A percentile compares a stretch with the other conserved stretches of the same genome.
Evolutionary conservation across 257 asterid genomes (phyloP).

Genomic region (Solanum chilense): DNA sequence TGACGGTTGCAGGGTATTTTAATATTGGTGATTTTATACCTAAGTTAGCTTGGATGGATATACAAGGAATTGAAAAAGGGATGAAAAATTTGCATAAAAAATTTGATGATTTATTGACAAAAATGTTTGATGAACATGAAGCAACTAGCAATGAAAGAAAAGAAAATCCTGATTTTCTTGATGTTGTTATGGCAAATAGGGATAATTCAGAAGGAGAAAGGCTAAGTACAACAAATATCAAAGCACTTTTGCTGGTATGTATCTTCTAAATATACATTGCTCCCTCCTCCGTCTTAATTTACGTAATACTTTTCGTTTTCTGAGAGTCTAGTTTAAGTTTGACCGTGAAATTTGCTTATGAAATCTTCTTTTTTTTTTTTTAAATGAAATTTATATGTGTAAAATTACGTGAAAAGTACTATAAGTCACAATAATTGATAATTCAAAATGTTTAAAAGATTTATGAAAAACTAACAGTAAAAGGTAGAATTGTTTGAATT

Average conservation of each 20-base stretch:
- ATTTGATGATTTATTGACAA: conserved; percentile 27
- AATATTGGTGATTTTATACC: conserved; percentile 45
- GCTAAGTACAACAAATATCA: conserved; percentile 27
- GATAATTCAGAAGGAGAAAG: conserved; percentile 22
- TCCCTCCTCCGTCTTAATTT: too few relatives aligned
- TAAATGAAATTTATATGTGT: too few relatives aligned
- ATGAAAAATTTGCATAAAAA: conserved; percentile 36
- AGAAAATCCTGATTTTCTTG: conserved; percentile 35
- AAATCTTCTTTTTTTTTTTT: too few relatives aligned
- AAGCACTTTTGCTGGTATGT: conserved; percentile 35
- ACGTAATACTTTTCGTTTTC: too few relatives aligned
- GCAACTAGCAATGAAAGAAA: conserved; percentile 10
- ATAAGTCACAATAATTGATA: too few relatives aligned
- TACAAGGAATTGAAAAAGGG: conserved; percentile 33
- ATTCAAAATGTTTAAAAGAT: too few relatives aligned
- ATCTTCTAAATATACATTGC: background rate
- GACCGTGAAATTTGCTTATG: too few relatives aligned
- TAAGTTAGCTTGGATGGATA: conserved; percentile 38
- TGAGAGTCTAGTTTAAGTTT: too few relatives aligned
- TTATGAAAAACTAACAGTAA: too few relatives aligned
- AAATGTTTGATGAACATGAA: conserved; percentile 32
- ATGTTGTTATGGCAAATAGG: conserved; percentile 18
- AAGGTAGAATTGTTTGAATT: too few relatives aligned
- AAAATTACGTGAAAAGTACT: too few relatives aligned
- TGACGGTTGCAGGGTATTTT: conserved; percentile 35